Conservation (phyloP, 805 yeast species). For the Wilhelminamyces savonicus region DNA sequence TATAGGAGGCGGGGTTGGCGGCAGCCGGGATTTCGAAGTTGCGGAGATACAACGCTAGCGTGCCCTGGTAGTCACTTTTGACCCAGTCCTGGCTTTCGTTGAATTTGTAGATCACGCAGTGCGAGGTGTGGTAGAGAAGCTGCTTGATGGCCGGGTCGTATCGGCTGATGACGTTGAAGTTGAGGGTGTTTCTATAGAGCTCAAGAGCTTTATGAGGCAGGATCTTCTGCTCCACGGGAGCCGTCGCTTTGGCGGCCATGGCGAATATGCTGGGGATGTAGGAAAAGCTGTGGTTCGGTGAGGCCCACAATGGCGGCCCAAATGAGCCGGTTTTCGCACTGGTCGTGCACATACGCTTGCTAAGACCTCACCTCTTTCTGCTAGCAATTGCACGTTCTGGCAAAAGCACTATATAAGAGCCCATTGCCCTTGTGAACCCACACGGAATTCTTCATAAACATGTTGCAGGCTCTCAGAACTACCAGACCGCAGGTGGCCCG, state of each 20-base stretch:
- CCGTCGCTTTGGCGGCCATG: constrained; percentile 18
- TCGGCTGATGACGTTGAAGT: constrained; percentile 70
- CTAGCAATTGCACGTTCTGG: no score
- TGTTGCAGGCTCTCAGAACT: no score
- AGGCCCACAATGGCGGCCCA: not conserved
- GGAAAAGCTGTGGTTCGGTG: not conserved
- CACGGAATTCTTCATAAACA: no score
- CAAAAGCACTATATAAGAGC: no score
- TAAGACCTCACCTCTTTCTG: no score
- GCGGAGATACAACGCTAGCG: constrained; percentile 58
- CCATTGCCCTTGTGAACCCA: no score
- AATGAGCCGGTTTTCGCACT: no score
- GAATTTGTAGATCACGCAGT: constrained; percentile 65
- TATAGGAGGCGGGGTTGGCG: constrained; percentile 3
- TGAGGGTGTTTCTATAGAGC: constrained; percentile 60
- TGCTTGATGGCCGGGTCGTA: constrained; percentile 71
- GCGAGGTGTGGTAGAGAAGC: constrained; percentile 61
- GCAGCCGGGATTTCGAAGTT: constrained; percentile 26
- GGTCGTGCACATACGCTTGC: no score
- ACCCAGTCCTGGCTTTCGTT: constrained; percentile 60
- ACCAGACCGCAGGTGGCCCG: no score
- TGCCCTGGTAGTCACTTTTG: constrained; percentile 65
- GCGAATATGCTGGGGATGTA: not conserved
- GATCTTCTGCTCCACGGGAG: constrained; percentile 27
- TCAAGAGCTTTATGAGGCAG: constrained; percentile 45